Conservation (phyloP, 2,329 filamentous ascomycete species). For the Tolypocladium ophioglossoides region DNA sequence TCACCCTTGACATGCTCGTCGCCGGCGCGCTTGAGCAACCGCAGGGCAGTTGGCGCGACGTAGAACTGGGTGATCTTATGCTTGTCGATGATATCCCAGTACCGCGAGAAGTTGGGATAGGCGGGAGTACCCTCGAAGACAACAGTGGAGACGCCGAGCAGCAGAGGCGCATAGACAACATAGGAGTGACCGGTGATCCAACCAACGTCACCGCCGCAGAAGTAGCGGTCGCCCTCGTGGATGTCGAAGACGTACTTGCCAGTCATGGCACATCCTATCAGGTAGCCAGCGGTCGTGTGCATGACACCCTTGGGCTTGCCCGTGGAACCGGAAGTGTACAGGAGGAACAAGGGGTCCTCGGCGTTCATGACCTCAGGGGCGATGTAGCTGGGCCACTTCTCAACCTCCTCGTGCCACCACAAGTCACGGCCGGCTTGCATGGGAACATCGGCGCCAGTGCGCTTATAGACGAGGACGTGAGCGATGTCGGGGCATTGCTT, state of each 20-base stretch:
- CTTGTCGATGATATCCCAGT: conserved; percentile 97
- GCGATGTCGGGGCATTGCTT: conserved; percentile 89
- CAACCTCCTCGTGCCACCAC: conserved; percentile 98
- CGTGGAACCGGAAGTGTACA: conserved; percentile 96
- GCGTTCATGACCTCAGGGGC: conserved; percentile 81
- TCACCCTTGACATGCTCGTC: conserved; percentile 82
- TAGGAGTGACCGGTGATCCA: conserved; percentile 99
- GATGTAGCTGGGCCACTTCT: conserved; percentile 92
- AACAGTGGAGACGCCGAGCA: conserved; percentile 87
- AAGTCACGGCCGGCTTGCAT: conserved; percentile 81
- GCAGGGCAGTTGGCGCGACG: conserved; percentile 87
- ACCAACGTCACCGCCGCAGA: conserved; percentile 95
- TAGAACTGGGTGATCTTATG: conserved; percentile 97
- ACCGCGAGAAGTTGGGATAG: conserved; percentile 94
- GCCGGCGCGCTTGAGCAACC: conserved; percentile 89
- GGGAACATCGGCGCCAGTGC: conserved; percentile 85
- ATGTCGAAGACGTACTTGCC: conserved; percentile 99
- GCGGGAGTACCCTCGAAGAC: conserved; percentile 97
- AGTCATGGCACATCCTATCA: conserved; percentile 85
- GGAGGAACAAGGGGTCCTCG: conserved; percentile 92
- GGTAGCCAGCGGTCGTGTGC: conserved; percentile 92
- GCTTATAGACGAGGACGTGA: conserved; percentile 84
- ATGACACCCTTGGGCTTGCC: conserved; percentile 98
- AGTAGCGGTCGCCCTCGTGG: conserved; percentile 85
- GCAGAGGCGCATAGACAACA: conserved; percentile 88